Percentiles rank a stretch among this genome's conserved stretches.
Evolutionary conservation across 2,329 filamentous ascomycete species (phyloP).

Genomic region (Microdochium trichocladiopsis): DNA sequence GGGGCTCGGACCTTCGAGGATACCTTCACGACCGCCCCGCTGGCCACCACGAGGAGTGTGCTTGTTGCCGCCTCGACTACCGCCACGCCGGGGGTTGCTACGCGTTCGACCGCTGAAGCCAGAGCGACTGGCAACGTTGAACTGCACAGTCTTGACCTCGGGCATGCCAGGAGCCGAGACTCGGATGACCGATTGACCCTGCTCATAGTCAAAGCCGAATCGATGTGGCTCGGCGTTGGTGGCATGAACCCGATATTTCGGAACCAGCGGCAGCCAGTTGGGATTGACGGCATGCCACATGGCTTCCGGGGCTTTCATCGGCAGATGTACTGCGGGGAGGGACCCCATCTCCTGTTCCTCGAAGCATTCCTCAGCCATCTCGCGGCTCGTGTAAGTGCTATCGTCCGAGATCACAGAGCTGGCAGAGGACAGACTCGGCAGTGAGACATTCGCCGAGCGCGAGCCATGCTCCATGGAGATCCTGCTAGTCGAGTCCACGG

Average conservation of each 20-base stretch:
- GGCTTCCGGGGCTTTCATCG: constrained; percentile 51
- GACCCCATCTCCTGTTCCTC: constrained; percentile 77
- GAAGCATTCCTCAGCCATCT: constrained; percentile 73
- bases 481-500: constrained; percentile 62
- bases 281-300: constrained; percentile 55
- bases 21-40: constrained; percentile 10
- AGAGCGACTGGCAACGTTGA: background rate
- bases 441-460: constrained; percentile 46
- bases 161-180: constrained; percentile 33
- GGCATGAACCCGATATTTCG: constrained; percentile 40
- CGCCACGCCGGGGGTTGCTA: constrained; percentile 13
- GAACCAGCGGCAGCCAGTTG: constrained; percentile 46
- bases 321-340: constrained; percentile 63
- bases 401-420: constrained; percentile 26
- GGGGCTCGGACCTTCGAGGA: constrained; percentile 5
- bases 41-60: constrained; percentile 8
- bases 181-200: constrained; percentile 32
- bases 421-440: constrained; percentile 40
- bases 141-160: constrained; percentile 27
- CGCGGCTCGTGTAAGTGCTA: constrained; percentile 49
- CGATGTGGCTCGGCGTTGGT: constrained; percentile 35
- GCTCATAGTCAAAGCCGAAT: constrained; percentile 29
- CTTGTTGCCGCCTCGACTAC: constrained; percentile 5
- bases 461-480: constrained; percentile 53
- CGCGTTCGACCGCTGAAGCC: constrained; percentile 6